Conservation (phyloP, 257 asterid genomes). For the Salvia rosmarinus region DNA sequence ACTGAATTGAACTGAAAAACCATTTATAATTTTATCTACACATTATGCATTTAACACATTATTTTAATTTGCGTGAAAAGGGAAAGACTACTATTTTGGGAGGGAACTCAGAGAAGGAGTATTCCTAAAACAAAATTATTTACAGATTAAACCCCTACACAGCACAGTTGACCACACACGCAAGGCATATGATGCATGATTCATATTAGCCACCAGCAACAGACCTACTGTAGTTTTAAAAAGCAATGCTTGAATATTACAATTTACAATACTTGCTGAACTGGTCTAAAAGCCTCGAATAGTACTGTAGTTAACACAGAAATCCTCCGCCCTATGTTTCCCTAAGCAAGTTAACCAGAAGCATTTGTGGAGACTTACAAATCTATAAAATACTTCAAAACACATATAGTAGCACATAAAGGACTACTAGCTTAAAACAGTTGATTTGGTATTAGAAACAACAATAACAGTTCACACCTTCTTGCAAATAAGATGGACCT, state of each 20-base stretch:
- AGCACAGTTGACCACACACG: not conserved
- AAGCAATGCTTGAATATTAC: not conserved
- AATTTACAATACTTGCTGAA: not conserved
- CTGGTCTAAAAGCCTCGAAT: not conserved
- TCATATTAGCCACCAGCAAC: not conserved
- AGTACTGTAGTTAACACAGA: not conserved
- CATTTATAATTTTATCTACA: not conserved
- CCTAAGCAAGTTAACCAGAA: slow-evolving; percentile 1
- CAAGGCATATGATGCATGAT: not conserved
- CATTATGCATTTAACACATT: no score
- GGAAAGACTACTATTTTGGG: no score
- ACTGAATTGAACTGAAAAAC: not conserved
- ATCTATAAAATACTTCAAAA: slow-evolving; percentile 1
- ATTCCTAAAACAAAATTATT: not conserved
- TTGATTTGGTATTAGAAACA: not conserved
- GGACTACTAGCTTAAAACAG: slow-evolving; percentile 1
- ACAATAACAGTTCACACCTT: slow-evolving; percentile 21
- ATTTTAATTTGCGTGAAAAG: no score
- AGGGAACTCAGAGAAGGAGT: no score
- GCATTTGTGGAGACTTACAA: not conserved
- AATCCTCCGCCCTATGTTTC: not conserved
- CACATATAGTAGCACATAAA: not conserved
- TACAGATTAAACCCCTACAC: not conserved
- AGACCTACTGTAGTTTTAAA: not conserved
- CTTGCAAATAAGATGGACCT: slow-evolving; percentile 43